phyloP scores from a whole-genome alignment of 495 filamentous ascomycete genomes.

The Wilcoxina mikolae region DNA sequence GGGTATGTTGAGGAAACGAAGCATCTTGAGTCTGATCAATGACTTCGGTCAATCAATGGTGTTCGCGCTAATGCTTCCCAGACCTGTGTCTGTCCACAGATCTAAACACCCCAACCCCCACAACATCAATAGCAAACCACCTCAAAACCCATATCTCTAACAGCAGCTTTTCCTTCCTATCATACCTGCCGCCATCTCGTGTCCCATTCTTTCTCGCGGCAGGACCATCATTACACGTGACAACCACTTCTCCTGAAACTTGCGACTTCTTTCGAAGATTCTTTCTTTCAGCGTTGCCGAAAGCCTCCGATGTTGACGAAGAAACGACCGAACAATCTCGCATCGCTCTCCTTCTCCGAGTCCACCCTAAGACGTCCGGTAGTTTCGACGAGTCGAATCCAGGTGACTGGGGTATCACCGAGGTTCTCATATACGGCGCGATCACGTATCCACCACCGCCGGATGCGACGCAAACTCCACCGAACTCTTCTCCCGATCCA shows the following conservation, averaged over 20 bases:
- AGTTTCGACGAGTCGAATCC: background rate
- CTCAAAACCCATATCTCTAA: slow-evolving; percentile 20
- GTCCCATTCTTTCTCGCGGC: slow-evolving; percentile 26
- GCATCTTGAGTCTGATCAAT: background rate
- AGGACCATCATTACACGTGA: slow-evolving; percentile 24
- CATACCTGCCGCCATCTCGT: slow-evolving; percentile 21
- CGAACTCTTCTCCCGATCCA: slow-evolving; percentile 19
- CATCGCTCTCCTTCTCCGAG: slow-evolving; percentile 18
- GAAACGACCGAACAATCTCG: slow-evolving; percentile 21
- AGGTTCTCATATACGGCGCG: slow-evolving; percentile 25
- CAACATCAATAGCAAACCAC: slow-evolving; percentile 18
- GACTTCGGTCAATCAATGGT: background rate
- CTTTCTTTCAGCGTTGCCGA: slow-evolving; percentile 20
- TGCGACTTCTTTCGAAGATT: slow-evolving; percentile 22
- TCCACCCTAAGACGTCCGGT: background rate
- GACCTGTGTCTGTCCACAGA: slow-evolving; percentile 5
- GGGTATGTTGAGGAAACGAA: background rate
- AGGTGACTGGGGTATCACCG: slow-evolving; percentile 23
- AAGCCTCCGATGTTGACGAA: slow-evolving; percentile 8
- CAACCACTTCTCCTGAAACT: slow-evolving; percentile 20
- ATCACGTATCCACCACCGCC: slow-evolving; percentile 12
- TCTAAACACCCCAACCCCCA: slow-evolving; percentile 8
- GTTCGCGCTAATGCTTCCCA: background rate
- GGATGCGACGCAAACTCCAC: slow-evolving; percentile 14
- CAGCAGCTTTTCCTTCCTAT: slow-evolving; percentile 16